phyloP scores from a whole-genome alignment of 176 grass and related monocot species.

The Oryza meyeriana region DNA sequence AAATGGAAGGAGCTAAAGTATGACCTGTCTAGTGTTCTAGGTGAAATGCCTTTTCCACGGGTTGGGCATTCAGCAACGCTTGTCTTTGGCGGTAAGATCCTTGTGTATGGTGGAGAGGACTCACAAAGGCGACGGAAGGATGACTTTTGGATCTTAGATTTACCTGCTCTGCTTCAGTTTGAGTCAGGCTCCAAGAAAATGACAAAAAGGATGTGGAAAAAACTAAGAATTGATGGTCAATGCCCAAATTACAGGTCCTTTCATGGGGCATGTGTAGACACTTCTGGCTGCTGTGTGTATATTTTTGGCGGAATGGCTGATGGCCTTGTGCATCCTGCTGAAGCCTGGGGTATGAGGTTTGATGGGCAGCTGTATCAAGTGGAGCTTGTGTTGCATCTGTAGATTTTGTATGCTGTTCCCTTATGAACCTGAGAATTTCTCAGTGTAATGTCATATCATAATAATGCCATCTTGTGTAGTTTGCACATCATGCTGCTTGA shows the following conservation, averaged over 20 bases:
- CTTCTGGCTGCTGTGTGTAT: slow-evolving; percentile 64
- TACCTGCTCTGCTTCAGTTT: slow-evolving; percentile 44
- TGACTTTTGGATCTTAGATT: slow-evolving; percentile 95
- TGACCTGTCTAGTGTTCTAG: slow-evolving; percentile 52
- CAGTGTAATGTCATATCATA: slow-evolving; percentile 26
- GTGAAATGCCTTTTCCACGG: slow-evolving; percentile 69
- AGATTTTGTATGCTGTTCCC: slow-evolving; percentile 35
- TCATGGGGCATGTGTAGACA: slow-evolving; percentile 76
- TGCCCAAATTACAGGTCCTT: slow-evolving; percentile 72
- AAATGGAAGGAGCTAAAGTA: slow-evolving; percentile 90
- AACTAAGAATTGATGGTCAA: slow-evolving; percentile 62
- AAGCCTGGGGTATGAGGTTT: slow-evolving; percentile 62
- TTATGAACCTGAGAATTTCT: background rate
- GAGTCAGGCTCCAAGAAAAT: slow-evolving; percentile 56
- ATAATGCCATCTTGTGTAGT: slow-evolving; percentile 33
- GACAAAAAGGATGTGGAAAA: slow-evolving; percentile 69
- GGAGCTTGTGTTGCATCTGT: slow-evolving; percentile 63
- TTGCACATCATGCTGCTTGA: slow-evolving; percentile 11
- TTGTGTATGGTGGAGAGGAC: slow-evolving; percentile 94
- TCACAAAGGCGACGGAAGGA: slow-evolving; percentile 70
- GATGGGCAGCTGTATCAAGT: slow-evolving; percentile 76
- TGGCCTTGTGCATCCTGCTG: slow-evolving; percentile 42
- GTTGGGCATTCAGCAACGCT: slow-evolving; percentile 86
- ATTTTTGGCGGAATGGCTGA: slow-evolving; percentile 93
- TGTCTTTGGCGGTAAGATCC: slow-evolving; percentile 72